Evolutionary conservation across 2,329 filamentous ascomycete genomes (phyloP).

Genomic region (Hortaea werneckii): DNA sequence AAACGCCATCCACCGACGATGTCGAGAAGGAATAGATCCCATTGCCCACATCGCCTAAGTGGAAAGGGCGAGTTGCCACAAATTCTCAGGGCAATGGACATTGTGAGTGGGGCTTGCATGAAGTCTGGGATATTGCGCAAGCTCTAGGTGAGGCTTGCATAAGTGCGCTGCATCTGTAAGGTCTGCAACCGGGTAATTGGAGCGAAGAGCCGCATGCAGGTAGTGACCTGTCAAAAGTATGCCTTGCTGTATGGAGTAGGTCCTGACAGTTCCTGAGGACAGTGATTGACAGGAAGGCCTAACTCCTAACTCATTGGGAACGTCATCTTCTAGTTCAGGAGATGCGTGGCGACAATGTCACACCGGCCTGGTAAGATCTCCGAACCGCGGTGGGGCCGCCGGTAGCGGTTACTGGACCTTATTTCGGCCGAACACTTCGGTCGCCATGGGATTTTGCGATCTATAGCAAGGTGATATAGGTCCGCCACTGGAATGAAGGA

Average conservation of each 20-base stretch:
- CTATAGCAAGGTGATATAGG: constrained; percentile 7
- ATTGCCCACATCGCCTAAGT: background rate
- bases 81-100: no score
- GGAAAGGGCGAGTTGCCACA: no score
- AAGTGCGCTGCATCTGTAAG: constrained; percentile 5
- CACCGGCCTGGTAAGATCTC: no score
- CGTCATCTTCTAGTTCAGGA: no score
- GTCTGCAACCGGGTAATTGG: constrained; percentile 18
- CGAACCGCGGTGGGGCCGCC: no score
- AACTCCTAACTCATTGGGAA: no score
- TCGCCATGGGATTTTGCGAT: constrained; percentile 7
- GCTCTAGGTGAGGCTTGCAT: constrained; percentile 23
- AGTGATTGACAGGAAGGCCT: no score
- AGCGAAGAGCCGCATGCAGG: constrained; percentile 11
- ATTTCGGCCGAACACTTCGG: no score
- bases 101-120: constrained; percentile 1
- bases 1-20: background rate
- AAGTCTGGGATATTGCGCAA: constrained; percentile 12
- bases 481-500: constrained; percentile 11
- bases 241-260: constrained; percentile 10
- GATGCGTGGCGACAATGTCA: no score
- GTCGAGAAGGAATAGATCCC: background rate
- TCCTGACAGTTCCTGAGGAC: constrained; percentile 12
- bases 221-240: constrained; percentile 20
- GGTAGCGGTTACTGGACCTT: no score